A percentile compares a stretch with the other conserved stretches of the same genome.
Conservation (phyloP, 371 early-diverging fungal species). For the Coemansia linderi region DNA sequence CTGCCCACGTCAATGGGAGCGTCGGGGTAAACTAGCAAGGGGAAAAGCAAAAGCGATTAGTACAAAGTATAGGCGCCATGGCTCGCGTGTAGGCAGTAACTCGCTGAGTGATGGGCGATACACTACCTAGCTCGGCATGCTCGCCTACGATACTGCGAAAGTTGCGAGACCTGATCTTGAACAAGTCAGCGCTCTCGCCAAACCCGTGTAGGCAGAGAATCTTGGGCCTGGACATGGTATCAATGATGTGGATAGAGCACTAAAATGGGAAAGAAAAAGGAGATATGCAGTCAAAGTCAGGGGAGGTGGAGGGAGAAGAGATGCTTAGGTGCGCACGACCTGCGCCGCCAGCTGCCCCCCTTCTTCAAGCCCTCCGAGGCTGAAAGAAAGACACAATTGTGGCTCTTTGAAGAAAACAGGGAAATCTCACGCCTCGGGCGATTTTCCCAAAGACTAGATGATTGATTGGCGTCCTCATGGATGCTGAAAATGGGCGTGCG, state of each 20-base stretch:
- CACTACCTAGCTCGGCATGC: conserved; percentile 31
- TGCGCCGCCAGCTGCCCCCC: background rate
- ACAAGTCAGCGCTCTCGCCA: conserved; percentile 42
- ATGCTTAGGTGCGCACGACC: background rate
- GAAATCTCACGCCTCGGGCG: background rate
- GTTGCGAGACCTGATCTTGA: conserved; percentile 37
- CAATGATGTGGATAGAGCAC: background rate
- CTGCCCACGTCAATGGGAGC: conserved; percentile 40
- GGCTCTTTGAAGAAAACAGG: background rate
- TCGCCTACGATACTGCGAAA: conserved; percentile 33
- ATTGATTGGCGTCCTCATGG: background rate
- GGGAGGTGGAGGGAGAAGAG: background rate
- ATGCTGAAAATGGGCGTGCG: background rate
- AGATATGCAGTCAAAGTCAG: background rate
- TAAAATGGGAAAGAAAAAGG: background rate
- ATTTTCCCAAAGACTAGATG: background rate
- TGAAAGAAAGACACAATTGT: background rate
- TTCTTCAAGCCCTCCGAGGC: background rate
- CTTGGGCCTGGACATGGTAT: conserved; percentile 34
- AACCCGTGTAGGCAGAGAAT: conserved; percentile 49
- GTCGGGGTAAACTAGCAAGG: conserved; percentile 26
- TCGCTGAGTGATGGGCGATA: background rate
- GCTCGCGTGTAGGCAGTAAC: background rate
- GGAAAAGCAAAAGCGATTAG: background rate
- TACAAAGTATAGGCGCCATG: background rate